Evolutionary conservation across 192 early-diverging fungal species (phyloP).

Genomic region (Jimgerdemannia flammicorona): DNA sequence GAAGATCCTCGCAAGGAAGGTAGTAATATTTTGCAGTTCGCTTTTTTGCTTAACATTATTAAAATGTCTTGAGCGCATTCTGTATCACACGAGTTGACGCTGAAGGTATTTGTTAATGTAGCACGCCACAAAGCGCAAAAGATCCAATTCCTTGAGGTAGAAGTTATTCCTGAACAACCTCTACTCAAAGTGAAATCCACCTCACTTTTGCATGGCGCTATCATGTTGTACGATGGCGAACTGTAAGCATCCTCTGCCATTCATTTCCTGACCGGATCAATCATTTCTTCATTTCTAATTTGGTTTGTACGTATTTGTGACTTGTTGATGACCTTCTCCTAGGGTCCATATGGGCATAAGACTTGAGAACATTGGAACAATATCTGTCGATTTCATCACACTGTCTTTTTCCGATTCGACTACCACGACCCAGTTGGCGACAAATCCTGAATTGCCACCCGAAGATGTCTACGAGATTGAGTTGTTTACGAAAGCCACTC

Average conservation of each 20-base stretch:
- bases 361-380: constrained; percentile 74
- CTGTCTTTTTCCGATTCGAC: constrained; percentile 55
- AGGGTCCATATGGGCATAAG: constrained; percentile 43
- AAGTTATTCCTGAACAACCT: constrained; percentile 64
- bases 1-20: no score
- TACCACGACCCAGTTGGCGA: constrained; percentile 11
- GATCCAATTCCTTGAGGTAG: not conserved
- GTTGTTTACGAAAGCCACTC: constrained; percentile 49
- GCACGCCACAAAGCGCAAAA: constrained; percentile 2
- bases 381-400: constrained; percentile 65
- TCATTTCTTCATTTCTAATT: no score
- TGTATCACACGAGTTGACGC: not conserved
- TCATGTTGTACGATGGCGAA: constrained; percentile 86
- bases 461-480: constrained; percentile 81
- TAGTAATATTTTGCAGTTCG: no score
- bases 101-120: not conserved
- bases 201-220: constrained; percentile 56
- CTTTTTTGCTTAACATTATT: no score
- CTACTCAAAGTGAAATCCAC: constrained; percentile 62
- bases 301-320: no score
- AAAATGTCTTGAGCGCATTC: no score
- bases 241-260: constrained; percentile 36
- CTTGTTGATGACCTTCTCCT: no score
- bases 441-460: constrained; percentile 44
- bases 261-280: constrained; percentile 35